A percentile compares a stretch with the other conserved stretches of the same genome.
Conservation (phyloP, 1,284 basidiomycete genomes). For the Pseudozyma sp. region DNA sequence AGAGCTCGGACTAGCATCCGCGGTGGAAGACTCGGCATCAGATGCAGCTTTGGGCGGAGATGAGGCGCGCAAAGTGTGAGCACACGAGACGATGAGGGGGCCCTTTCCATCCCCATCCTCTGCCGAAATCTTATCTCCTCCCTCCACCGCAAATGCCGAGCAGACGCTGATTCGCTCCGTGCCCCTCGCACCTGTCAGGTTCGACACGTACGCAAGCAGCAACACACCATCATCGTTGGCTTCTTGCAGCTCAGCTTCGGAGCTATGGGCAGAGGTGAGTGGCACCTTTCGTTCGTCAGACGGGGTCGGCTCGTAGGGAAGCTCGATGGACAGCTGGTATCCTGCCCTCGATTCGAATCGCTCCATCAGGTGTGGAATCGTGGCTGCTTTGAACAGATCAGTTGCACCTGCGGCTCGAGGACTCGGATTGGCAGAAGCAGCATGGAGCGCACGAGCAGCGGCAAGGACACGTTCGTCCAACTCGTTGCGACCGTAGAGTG, state of each 20-base stretch:
- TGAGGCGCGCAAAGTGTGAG: slow-evolving; percentile 74
- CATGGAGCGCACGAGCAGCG: slow-evolving; percentile 46
- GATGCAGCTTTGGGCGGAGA: slow-evolving; percentile 43
- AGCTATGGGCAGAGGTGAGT: slow-evolving; percentile 50
- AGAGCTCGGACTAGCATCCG: background rate
- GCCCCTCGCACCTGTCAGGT: slow-evolving; percentile 64
- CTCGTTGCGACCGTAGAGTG: slow-evolving; percentile 56
- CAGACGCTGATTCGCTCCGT: slow-evolving; percentile 74
- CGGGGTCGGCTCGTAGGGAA: slow-evolving; percentile 64
- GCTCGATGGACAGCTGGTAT: slow-evolving; percentile 58
- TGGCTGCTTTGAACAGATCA: slow-evolving; percentile 24
- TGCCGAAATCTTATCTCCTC: slow-evolving; percentile 50
- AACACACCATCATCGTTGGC: slow-evolving; percentile 71
- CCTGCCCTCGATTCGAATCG: slow-evolving; percentile 42
- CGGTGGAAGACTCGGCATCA: slow-evolving; percentile 15
- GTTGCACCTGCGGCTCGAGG: slow-evolving; percentile 6
- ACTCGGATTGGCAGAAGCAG: slow-evolving; percentile 16
- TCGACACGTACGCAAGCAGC: slow-evolving; percentile 75
- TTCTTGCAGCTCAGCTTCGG: slow-evolving; percentile 49
- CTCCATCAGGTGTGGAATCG: slow-evolving; percentile 28
- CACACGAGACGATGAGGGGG: slow-evolving; percentile 75
- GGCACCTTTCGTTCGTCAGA: slow-evolving; percentile 46
- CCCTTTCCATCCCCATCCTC: slow-evolving; percentile 65
- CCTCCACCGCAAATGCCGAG: slow-evolving; percentile 75
- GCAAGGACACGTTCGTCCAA: slow-evolving; percentile 59